Base-by-base conservation (phyloP, 2,329 filamentous ascomycete genomes). In the Emergomyces orientalis region DNA sequence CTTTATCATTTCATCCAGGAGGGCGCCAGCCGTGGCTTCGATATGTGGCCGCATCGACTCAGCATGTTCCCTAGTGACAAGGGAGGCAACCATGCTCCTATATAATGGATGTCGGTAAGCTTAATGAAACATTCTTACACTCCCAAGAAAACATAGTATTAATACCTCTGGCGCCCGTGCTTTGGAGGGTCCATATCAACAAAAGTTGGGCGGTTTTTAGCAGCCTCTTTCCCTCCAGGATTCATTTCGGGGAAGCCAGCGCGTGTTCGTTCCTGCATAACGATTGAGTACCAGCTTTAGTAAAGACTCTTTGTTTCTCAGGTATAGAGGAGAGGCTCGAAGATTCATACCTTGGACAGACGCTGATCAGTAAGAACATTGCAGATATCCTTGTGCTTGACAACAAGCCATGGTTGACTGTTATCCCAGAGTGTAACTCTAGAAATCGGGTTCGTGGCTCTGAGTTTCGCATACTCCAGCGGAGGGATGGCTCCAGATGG, bases 141-240 rank as follows among this genome's bases (percentile, higher is more conserved):
- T 34, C 5, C 17, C 17, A 22, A 25, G 39, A 30, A 34, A 6
- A n/a, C 14, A 61, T 22, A 59, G n/a, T 17, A n/a, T 52, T 60
- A 6, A 61, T 67, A 75, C 76, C 78, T 74, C 63, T 82, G 78
- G 17, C 72, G 68, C 74, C 77, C 79, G 63, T 82, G 80, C 2
- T 75, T 74, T 0, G 80, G 80, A 3, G 77, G 69, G 63, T 82
- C 79, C 77, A 82, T 81, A 66, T 82, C 79, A 5, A 82, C 80
- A 66, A 82, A 82, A 0, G 79, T 82, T 0, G 80, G 77, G 62
- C 76, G 78, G 45, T 75, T 78, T 65, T 80, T 79, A n/a, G 76
- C 79, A 8, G 80, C 80, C 45, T 73, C 71, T 64, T 79, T 81
- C 8, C 79, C 80, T 14, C 79, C 77, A 11, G 77, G 74, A 60